Conservation (phyloP, 129 eudicot species). For the Flaveria linearis region DNA sequence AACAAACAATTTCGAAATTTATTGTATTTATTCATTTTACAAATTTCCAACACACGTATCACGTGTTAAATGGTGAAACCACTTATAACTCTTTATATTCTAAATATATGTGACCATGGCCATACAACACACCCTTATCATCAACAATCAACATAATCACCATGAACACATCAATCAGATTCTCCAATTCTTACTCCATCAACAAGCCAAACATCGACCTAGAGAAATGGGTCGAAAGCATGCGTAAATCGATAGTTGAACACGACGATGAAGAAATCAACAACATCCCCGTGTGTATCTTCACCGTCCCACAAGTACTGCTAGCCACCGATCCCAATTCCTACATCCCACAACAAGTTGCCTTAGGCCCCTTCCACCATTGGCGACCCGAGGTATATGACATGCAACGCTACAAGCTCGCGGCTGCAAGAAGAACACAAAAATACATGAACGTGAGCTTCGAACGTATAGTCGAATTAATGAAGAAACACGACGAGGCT, state of each 20-base stretch:
- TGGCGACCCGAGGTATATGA: constrained; percentile 58
- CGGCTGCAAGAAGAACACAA: constrained; percentile 52
- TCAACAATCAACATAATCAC: not conserved
- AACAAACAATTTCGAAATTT: too few species aligned
- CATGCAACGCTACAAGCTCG: constrained; percentile 65
- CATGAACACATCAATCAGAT: not conserved
- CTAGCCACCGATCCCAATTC: constrained; percentile 43
- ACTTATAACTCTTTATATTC: not conserved
- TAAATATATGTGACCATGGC: constrained; percentile 6
- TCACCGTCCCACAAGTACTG: constrained; percentile 53
- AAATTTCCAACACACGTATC: constrained; percentile 3
- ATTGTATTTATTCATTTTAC: too few species aligned
- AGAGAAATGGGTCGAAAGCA: constrained; percentile 40
- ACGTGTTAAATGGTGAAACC: not conserved
- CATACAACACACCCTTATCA: not conserved
- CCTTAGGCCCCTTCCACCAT: constrained; percentile 72
- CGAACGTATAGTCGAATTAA: constrained; percentile 39
- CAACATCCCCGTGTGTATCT: constrained; percentile 48
- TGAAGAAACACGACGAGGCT: constrained; percentile 35
- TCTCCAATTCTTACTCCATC: constrained; percentile 24
- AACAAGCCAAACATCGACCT: constrained; percentile 10
- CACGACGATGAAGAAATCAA: constrained; percentile 34
- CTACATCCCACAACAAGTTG: constrained; percentile 56
- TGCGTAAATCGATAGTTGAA: constrained; percentile 43
- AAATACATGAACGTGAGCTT: constrained; percentile 31